A percentile compares a stretch with the other conserved stretches of the same genome.
Conservation (phyloP, 345 rosid genomes). For the Eucalyptus polybractea region DNA sequence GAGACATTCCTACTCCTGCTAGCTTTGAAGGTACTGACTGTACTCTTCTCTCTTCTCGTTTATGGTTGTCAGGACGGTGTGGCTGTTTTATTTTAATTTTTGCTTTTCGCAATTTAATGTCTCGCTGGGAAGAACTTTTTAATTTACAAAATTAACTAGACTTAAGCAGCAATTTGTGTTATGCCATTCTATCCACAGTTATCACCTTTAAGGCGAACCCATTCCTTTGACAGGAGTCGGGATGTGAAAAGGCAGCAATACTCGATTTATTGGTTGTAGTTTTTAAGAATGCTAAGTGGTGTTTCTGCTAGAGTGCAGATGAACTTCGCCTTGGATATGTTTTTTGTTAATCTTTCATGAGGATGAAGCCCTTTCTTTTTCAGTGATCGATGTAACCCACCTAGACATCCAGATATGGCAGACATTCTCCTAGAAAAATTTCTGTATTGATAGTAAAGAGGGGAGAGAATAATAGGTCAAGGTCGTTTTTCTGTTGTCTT, state of each 20-base stretch:
- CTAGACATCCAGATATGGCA: not conserved
- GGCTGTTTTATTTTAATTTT: not conserved
- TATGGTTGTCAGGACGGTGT: not conserved
- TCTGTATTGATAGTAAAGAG: not conserved
- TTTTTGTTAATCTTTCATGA: not conserved
- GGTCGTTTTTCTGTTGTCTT: not conserved
- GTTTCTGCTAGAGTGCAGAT: not conserved
- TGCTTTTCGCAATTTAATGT: not conserved
- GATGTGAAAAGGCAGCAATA: not conserved
- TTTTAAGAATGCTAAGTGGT: not conserved
- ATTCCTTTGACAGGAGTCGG: not conserved
- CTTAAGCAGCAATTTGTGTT: not conserved
- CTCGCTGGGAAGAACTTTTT: not conserved
- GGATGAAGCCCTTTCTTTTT: not conserved
- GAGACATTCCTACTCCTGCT: conserved; percentile 92
- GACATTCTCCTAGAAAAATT: not conserved
- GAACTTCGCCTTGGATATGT: not conserved
- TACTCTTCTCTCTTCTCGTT: not conserved
- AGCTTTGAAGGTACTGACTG: conserved; percentile 76
- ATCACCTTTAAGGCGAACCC: not conserved
- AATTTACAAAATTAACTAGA: not conserved
- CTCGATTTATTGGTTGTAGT: not conserved
- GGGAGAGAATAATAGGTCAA: not conserved
- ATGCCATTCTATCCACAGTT: not conserved
- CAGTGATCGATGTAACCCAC: not conserved